These are phyloP conservation scores for Teunomyces gatunensis DNA, from an alignment of 805 yeast species.

Conservation along the genomic window DNA sequence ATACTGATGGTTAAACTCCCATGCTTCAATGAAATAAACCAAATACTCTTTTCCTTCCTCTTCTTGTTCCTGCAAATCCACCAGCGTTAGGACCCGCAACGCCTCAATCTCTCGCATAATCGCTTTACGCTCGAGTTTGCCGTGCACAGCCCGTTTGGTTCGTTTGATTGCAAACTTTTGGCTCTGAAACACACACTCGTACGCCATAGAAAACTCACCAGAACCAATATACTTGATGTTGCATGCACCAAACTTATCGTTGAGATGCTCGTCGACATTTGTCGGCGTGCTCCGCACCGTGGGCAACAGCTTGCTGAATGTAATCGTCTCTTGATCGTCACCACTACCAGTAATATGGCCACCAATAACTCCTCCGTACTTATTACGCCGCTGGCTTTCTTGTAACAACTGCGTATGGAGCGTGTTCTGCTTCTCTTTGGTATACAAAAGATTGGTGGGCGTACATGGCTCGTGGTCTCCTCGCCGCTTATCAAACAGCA, in stretches of 20 bases:
- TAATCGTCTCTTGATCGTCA: background rate
- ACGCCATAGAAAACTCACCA: constrained; percentile 91
- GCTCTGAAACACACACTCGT: constrained; percentile 67
- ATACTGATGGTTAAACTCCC: constrained; percentile 74
- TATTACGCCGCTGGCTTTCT: background rate
- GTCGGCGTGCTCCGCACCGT: background rate
- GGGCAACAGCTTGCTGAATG: background rate
- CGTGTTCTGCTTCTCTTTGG: constrained; percentile 7
- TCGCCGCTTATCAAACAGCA: constrained; percentile 12
- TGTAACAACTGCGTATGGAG: constrained; percentile 9
- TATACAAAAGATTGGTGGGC: constrained; percentile 12
- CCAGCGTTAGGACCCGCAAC: constrained; percentile 39
- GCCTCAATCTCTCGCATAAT: constrained; percentile 76
- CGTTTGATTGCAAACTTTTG: constrained; percentile 85
- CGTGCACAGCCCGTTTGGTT: constrained; percentile 60
- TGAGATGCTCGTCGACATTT: constrained; percentile 43
- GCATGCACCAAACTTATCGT: constrained; percentile 46
- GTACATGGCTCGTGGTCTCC: constrained; percentile 17
- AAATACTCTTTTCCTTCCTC: constrained; percentile 75
- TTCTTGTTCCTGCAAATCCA: constrained; percentile 36
- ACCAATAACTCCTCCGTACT: background rate
- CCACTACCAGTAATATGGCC: background rate
- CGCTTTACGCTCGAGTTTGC: constrained; percentile 54
- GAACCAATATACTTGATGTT: constrained; percentile 71
- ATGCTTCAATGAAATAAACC: constrained; percentile 74